phyloP scores from a whole-genome alignment of 148 eudicot genomes.

The Talinum fruticosum region DNA sequence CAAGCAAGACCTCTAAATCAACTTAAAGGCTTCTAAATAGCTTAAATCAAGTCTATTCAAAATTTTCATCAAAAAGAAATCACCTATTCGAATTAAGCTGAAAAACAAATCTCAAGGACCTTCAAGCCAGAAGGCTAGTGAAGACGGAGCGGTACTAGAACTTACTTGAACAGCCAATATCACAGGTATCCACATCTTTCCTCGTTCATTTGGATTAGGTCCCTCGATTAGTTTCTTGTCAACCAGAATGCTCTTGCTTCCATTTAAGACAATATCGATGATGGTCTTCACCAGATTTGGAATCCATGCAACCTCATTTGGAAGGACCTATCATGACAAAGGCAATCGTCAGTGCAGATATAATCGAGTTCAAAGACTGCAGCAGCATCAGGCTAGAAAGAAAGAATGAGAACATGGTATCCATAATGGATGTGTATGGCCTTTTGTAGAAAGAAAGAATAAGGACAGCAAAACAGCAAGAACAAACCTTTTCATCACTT shows the following conservation, averaged over 20 bases:
- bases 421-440: too few relatives aligned
- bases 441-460: background rate
- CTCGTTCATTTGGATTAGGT: conserved; percentile 73
- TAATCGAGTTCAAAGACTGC: background rate
- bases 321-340: conserved; percentile 55
- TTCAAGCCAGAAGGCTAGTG: background rate
- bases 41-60: too few relatives aligned
- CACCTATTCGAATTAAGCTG: background rate
- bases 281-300: conserved; percentile 70
- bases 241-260: conserved; percentile 62
- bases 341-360: background rate
- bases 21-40: background rate
- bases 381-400: conserved; percentile 1
- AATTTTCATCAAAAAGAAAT: too few relatives aligned
- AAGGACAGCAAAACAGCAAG: background rate
- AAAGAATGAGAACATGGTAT: background rate
- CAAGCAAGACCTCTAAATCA: background rate
- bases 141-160: conserved; percentile 15
- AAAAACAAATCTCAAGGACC: background rate
- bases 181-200: conserved; percentile 67
- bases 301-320: conserved; percentile 84
- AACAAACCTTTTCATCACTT: conserved; percentile 74
- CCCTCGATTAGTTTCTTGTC: conserved; percentile 90
- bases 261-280: conserved; percentile 60
- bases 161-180: conserved; percentile 71